Evolutionary conservation across 83 land plant genomes (phyloP), one percentile per base, ranked within the genome.

Genomic region (Diphasiastrum complanatum): DNA sequence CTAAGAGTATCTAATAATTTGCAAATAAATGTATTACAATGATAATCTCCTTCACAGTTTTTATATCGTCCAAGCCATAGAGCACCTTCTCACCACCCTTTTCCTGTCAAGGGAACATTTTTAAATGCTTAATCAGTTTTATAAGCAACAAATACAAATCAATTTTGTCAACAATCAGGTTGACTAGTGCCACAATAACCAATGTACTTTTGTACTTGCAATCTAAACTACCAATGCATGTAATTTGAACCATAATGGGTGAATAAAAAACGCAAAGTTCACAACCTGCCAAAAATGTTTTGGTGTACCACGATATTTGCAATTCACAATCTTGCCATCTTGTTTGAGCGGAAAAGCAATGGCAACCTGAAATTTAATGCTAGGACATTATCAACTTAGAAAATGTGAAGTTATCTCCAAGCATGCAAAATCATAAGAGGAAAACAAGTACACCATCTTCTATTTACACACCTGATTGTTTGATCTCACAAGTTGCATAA

Each of bases 21-120:
- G 45, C 12, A 41, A 41, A 18, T 0, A 41, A 41, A 41, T 18
- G 45, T 1, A 14, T 41, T 41, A 41, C 45, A 41, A 41, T 41
- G 45, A 41, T 41, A 14, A 41, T 41, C 45, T 14, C n/a, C n/a
- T 41, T 41, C n/a, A 18, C 45, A 14, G n/a, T 18, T 41, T 14
- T 0, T 41, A 41, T 41, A 41, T 41, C 45, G 18, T 41, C 45
- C 12, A 41, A 14, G 12, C 45, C 45, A 41, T 41, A 41, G 18
- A 41, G 18, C n/a, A 41, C n/a, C 45, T 41, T 41, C 12, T 41
- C 45, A 41, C n/a, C 45, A 41, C 45, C 45, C n/a, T 41, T 41
- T 1, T 41, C 45, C 45, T 41, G 45, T n/a, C n/a, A n/a, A n/a
- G n/a, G n/a, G n/a, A n/a, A n/a, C n/a, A n/a, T n/a, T n/a, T n/a